Evolutionary conservation across 495 filamentous ascomycete species (phyloP), one percentile per base, ranked within the genome.

Genomic region (Neurospora sp.): DNA sequence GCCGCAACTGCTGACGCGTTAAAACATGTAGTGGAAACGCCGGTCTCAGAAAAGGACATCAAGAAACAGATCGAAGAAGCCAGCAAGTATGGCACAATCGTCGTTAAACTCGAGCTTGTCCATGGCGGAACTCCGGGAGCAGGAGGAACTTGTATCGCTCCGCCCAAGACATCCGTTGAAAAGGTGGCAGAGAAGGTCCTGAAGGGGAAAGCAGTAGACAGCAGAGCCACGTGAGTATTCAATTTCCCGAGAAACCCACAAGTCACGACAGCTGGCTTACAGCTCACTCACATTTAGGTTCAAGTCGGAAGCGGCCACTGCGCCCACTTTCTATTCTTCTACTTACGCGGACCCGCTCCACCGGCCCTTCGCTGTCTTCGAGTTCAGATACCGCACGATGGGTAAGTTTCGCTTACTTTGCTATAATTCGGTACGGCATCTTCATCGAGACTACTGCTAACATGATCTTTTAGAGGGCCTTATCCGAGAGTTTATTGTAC

Each of bases 331-430:
- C 27, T 27, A 27, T 27, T 27, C 27, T 27, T 1, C 1, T 1
- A 27, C 1, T 27, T 27, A 27, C 27, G 27, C 27, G 27, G 27
- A 27, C 1, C 27, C 27, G 1, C 27, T 27, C 27, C 27, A 1
- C 27, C 27, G 27, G 1, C 74, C 75, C 10, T 77, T 75, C 5
- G 75, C 74, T 0, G 37, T 73, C 3, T 74, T 77, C 27, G 75
- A 77, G 39, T 77, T 77, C 38, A 70, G 70, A 1, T 77, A 77
- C n/a, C 45, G 74, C 10, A 61, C 72, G 1, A 75, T 35, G 61
- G 71, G 75, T 77, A 18, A 59, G 75, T 27, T 1, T 22, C 22
- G 22, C 22, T 22, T 22, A 22, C 27, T 27, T 27, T 27, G 27
- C 27, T 27, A 27, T 1, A 27, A 27, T 1, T 27, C 1, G 27